phyloP scores from a whole-genome alignment of 2,329 filamentous ascomycete species.

The Xylariaceae sp. region DNA sequence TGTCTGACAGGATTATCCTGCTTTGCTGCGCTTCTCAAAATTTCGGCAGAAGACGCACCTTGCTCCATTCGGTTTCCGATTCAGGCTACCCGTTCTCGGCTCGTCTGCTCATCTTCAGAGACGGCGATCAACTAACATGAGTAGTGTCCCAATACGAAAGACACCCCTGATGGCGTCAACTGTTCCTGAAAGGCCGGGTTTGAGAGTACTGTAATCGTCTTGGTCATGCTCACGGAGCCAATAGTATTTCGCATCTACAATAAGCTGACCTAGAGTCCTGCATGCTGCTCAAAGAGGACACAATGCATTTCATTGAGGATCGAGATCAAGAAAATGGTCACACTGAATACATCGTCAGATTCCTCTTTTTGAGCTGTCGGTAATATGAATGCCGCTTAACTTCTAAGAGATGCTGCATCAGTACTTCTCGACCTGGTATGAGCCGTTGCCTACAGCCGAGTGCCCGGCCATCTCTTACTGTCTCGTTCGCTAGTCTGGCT shows the following conservation, averaged over 20 bases:
- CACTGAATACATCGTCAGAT: too few relatives aligned
- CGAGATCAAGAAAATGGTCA: too few relatives aligned
- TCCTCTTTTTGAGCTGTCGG: too few relatives aligned
- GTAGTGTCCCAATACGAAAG: constrained; percentile 16
- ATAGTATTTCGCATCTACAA: constrained; percentile 12
- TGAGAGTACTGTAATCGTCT: constrained; percentile 15
- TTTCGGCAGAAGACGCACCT: constrained; percentile 23
- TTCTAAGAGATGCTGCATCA: too few relatives aligned
- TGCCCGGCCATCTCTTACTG: constrained; percentile 5
- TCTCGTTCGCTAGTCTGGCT: constrained; percentile 1
- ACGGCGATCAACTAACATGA: constrained; percentile 16
- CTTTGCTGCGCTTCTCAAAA: constrained; percentile 17
- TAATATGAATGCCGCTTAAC: too few relatives aligned
- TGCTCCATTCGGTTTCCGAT: constrained; percentile 18
- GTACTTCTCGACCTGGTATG: too few relatives aligned
- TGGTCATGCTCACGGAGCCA: too few relatives aligned
- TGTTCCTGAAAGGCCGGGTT: constrained; percentile 10
- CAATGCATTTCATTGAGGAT: constrained; percentile 11
- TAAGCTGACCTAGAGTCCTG: constrained; percentile 18
- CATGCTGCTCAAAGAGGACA: constrained; percentile 21
- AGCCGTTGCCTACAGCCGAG: too few relatives aligned
- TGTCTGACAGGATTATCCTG: constrained; percentile 21
- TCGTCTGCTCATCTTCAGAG: constrained; percentile 19
- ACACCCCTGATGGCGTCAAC: constrained; percentile 18
- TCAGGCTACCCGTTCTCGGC: constrained; percentile 3